phyloP scores from a whole-genome alignment of 208 protist species.

The Wallacemonas rigidus region DNA sequence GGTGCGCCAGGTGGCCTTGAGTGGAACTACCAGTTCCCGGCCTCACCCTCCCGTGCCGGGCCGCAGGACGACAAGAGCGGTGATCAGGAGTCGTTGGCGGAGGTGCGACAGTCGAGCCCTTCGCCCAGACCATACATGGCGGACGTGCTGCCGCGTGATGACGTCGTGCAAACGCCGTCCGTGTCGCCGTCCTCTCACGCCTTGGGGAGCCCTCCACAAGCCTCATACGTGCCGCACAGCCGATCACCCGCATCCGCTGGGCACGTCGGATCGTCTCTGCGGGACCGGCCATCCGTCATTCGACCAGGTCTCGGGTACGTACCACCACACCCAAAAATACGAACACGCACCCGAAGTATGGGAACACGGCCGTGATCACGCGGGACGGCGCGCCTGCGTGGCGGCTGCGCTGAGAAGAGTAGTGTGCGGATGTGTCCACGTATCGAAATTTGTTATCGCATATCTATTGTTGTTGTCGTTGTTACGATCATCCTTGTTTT shows the following conservation, averaged over 20 bases:
- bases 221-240: too few relatives aligned
- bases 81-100: not conserved
- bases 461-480: not conserved
- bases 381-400: too few relatives aligned
- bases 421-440: too few relatives aligned
- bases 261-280: not conserved
- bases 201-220: not conserved
- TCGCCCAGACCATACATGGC: slow-evolving; percentile 18
- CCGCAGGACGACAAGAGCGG: not conserved
- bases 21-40: slow-evolving; percentile 1
- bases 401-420: too few relatives aligned
- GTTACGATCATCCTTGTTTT: slow-evolving; percentile 12
- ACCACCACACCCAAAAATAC: slow-evolving; percentile 8
- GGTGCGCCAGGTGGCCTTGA: not conserved
- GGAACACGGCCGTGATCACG: too few relatives aligned
- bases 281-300: slow-evolving; percentile 2
- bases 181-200: slow-evolving; percentile 12
- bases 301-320: slow-evolving; percentile 1
- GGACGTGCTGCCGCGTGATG: slow-evolving; percentile 10
- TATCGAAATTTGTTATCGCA: too few relatives aligned
- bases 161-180: slow-evolving; percentile 9
- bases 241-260: not conserved
- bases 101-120: slow-evolving; percentile 11
- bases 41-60: slow-evolving; percentile 10
- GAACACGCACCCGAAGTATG: slow-evolving; percentile 1